phyloP scores from a whole-genome alignment of 2,329 filamentous ascomycete genomes.

The Seiridium cupressi region DNA sequence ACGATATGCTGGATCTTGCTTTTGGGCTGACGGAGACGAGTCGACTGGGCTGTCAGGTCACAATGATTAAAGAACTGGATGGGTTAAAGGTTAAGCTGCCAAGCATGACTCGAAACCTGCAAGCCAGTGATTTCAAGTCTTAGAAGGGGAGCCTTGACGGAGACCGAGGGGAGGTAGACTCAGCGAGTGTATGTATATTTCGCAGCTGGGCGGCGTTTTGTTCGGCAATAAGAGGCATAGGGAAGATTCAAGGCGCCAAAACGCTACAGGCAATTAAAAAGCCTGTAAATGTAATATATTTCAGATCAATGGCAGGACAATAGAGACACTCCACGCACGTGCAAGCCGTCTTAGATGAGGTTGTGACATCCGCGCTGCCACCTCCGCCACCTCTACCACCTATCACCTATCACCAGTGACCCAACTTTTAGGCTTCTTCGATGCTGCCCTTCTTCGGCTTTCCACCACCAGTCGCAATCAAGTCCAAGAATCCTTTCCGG shows the following conservation, averaged over 20 bases:
- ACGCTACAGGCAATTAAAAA: background rate
- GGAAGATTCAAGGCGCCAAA: background rate
- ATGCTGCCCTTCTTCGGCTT: conserved; percentile 57
- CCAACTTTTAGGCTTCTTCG: conserved; percentile 44
- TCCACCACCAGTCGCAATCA: conserved; percentile 70
- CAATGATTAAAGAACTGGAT: conserved; percentile 87
- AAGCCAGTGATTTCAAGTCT: conserved; percentile 80
- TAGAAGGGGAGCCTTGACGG: background rate
- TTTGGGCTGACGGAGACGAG: conserved; percentile 87
- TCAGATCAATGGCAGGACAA: background rate
- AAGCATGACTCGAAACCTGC: conserved; percentile 91
- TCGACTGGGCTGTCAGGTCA: conserved; percentile 83
- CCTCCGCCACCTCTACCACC: no score
- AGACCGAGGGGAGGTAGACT: background rate
- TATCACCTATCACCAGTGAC: no score
- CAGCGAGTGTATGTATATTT: background rate
- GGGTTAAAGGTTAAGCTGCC: conserved; percentile 83
- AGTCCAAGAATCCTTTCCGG: conserved; percentile 91
- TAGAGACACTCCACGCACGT: background rate
- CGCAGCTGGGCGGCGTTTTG: background rate
- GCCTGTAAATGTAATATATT: background rate
- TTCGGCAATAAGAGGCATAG: background rate
- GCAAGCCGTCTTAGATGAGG: no score
- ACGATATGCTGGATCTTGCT: conserved; percentile 87
- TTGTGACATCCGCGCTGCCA: no score